Evolutionary conservation across 257 asterid genomes (phyloP).

Genomic region (Galeopsis tetrahit): DNA sequence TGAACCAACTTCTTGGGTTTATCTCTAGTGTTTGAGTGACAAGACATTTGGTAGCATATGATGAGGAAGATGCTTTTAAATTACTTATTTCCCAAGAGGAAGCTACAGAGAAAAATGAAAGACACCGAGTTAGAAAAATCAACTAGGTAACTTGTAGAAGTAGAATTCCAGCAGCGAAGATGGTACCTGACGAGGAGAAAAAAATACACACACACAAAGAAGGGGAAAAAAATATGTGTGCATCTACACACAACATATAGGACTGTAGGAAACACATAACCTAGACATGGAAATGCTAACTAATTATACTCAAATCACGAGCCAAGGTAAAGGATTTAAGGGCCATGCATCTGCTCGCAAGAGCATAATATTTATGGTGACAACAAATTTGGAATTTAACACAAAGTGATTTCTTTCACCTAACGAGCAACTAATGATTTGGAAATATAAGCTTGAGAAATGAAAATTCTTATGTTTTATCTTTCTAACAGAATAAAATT

Average conservation of each 20-base stretch:
- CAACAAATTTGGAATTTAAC: slow-evolving; percentile 4
- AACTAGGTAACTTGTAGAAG: slow-evolving; percentile 20
- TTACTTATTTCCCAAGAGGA: slow-evolving; percentile 95
- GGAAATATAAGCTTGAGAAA: slow-evolving; percentile 28
- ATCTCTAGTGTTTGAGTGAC: slow-evolving; percentile 90
- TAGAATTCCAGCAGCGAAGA: not conserved
- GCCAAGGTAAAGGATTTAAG: slow-evolving; percentile 14
- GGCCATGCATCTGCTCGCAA: slow-evolving; percentile 25
- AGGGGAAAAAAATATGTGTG: not conserved
- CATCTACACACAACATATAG: not conserved
- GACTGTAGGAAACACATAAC: slow-evolving; percentile 19
- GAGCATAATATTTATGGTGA: slow-evolving; percentile 26
- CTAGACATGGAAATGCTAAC: slow-evolving; percentile 17
- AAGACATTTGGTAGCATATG: slow-evolving; percentile 61
- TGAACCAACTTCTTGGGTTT: slow-evolving; percentile 76
- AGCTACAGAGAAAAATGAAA: slow-evolving; percentile 57
- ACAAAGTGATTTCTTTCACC: slow-evolving; percentile 18
- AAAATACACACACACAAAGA: not conserved
- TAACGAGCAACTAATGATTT: slow-evolving; percentile 8
- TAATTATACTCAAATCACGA: slow-evolving; percentile 7
- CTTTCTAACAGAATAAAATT: slow-evolving; percentile 26
- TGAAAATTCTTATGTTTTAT: slow-evolving; percentile 17
- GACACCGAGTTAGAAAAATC: slow-evolving; percentile 30
- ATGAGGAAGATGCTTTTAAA: slow-evolving; percentile 55
- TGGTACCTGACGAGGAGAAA: slow-evolving; percentile 12